phyloP scores from a whole-genome alignment of 305 asterid genomes.

The Rubia tinctorum region DNA sequence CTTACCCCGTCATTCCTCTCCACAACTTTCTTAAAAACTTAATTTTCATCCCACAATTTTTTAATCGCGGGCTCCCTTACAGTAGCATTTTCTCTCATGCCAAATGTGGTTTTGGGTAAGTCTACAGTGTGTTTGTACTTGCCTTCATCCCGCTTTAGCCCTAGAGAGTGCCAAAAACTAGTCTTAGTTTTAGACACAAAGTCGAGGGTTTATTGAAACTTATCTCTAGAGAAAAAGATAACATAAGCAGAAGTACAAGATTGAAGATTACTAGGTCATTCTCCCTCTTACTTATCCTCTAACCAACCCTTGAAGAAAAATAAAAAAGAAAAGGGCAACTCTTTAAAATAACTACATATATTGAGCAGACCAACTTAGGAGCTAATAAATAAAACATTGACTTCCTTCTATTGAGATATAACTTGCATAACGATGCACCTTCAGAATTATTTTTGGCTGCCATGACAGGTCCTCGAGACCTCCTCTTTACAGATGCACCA shows the following conservation, averaged over 20 bases:
- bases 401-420: neutral
- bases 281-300: neutral
- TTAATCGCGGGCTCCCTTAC: conserved; percentile 96
- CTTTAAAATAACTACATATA: neutral
- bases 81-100: conserved; percentile 86
- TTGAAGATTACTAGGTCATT: neutral
- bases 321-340: neutral
- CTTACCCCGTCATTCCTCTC: conserved; percentile 80
- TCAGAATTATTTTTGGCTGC: conserved; percentile 69
- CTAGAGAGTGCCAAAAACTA: conserved; percentile 37
- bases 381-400: neutral
- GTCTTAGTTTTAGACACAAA: conserved; percentile 14
- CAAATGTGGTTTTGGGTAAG: conserved; percentile 88
- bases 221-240: conserved; percentile 2
- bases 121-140: conserved; percentile 90
- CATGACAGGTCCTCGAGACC: conserved; percentile 76
- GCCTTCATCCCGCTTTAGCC: conserved; percentile 79
- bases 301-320: neutral
- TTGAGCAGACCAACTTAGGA: neutral
- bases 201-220: conserved; percentile 13
- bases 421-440: conserved; percentile 38
- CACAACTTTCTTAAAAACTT: conserved; percentile 67
- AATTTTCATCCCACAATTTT: conserved; percentile 89
- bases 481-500: conserved; percentile 48
- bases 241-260: neutral